Percentiles rank a stretch among this genome's conserved stretches.
These are phyloP conservation scores for Alisma plantagoaquatica DNA, from an alignment of 106 monocot genomes.

Conservation along the genomic window DNA sequence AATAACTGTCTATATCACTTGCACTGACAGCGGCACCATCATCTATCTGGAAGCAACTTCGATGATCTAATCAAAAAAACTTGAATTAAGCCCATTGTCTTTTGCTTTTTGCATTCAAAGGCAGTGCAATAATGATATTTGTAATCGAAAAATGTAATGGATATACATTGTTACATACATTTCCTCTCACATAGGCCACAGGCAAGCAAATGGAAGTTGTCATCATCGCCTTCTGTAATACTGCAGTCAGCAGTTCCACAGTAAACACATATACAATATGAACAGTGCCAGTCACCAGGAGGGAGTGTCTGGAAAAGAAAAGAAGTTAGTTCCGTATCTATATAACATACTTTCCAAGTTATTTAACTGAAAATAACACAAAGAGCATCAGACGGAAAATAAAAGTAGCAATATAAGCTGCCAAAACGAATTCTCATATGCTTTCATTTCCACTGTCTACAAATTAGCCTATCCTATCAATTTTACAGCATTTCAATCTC, in stretches of 20 bases:
- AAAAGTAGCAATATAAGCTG: too few relatives aligned
- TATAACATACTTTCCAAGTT: background rate
- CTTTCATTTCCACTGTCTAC: too few relatives aligned
- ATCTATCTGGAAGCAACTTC: background rate
- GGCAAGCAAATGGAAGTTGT: background rate
- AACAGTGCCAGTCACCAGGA: slow-evolving; percentile 78
- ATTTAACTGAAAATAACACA: too few relatives aligned
- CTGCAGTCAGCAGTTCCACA: slow-evolving; percentile 24
- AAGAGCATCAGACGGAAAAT: too few relatives aligned
- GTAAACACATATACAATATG: slow-evolving; percentile 46
- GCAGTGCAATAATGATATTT: too few relatives aligned
- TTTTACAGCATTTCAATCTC: too few relatives aligned
- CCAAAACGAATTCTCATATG: too few relatives aligned
- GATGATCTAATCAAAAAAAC: background rate
- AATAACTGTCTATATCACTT: background rate
- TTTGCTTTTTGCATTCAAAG: background rate
- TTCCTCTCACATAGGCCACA: background rate
- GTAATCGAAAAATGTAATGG: too few relatives aligned
- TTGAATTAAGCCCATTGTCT: background rate
- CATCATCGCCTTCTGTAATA: background rate
- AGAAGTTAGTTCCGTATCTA: background rate
- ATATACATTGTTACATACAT: too few relatives aligned
- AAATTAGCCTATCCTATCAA: too few relatives aligned
- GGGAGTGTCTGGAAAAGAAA: slow-evolving; percentile 47
- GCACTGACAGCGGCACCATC: background rate